Percentiles rank a stretch among this genome's conserved stretches.
phyloP scores from a whole-genome alignment of 495 filamentous ascomycete species.

The Cercophora newfieldiana region DNA sequence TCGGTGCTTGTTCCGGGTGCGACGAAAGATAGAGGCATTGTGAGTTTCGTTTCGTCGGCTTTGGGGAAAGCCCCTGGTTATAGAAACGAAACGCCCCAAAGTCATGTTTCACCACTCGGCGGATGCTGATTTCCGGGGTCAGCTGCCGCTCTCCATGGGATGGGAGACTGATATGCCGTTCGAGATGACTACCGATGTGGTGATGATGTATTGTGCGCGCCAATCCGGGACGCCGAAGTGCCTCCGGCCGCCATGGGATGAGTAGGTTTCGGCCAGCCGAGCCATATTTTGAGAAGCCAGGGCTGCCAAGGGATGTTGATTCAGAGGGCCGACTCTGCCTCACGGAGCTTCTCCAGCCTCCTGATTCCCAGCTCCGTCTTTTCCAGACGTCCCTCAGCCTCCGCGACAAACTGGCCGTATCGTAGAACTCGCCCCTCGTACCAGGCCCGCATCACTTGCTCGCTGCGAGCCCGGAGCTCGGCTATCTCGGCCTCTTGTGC shows the following conservation, averaged over 20 bases:
- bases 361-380: slow-evolving; percentile 65
- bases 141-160: neutral
- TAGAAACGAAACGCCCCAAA: slow-evolving; percentile 18
- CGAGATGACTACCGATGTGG: neutral
- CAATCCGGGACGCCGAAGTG: neutral
- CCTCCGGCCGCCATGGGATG: neutral
- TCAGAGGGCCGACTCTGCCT: slow-evolving; percentile 24
- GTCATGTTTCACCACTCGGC: slow-evolving; percentile 10
- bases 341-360: slow-evolving; percentile 51
- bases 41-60: slow-evolving; percentile 2
- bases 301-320: neutral
- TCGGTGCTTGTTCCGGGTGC: neutral
- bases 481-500: slow-evolving; percentile 72
- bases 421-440: slow-evolving; percentile 72
- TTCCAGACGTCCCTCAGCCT: slow-evolving; percentile 68
- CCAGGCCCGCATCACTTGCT: slow-evolving; percentile 72
- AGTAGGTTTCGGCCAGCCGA: no score
- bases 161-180: neutral
- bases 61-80: neutral
- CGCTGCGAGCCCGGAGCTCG: slow-evolving; percentile 70
- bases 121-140: neutral
- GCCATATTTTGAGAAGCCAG: neutral
- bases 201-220: no score
- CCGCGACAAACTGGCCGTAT: slow-evolving; percentile 69
- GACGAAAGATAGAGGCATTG: neutral